Evolutionary conservation across 805 yeast genomes (phyloP), one percentile per base, ranked within the genome.

Genomic region (Priceomyces castillae): DNA sequence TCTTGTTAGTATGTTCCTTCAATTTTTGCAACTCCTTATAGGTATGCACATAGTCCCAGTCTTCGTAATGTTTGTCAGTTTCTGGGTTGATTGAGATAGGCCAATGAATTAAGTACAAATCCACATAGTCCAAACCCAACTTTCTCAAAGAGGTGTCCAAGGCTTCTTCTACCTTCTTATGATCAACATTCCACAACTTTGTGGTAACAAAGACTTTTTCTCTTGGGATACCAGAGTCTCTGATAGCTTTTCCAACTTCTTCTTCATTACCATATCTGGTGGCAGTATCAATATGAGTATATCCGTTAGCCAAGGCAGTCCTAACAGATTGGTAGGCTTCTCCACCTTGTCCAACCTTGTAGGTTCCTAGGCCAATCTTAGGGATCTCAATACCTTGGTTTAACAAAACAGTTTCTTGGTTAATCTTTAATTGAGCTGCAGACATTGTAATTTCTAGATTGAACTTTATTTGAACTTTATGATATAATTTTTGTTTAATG

Each of bases 101-200:
- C 92, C 92, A 87, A 65, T 87, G 95, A 60, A 86, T 74, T 56
- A 86, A 71, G 58, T 80, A 80, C 46, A 86, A 66, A 58, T 86
- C 95, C 39, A 86, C 81, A 55, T 86, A 86, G 40, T 83, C 90
- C 51, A 84, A 56, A 0, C 82, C 82, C 50, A 86, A 68, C 54
- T 81, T 78, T 53, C 72, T 53, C 57, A 86, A 69, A 6, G 89
- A 81, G 40, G 62, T 64, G 11, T 79, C 73, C 37, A 85, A 63
- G 5, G 82, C 83, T 19, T 57, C 66, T 22, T 54, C 74, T 11
- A 80, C 81, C 44, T 67, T 58, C 49, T 67, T 56, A 67, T 78
- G 80, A 54, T 72, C 72, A 9, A 77, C 64, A 49, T 72, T 67
- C 80, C 82, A 77, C 48, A 84, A 68, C 59, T 84, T 84, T 47